A percentile compares a stretch with the other conserved stretches of the same genome.
phyloP scores from a whole-genome alignment of 225 moss, liverwort and hornwort genomes.

The Neckera pumila region DNA sequence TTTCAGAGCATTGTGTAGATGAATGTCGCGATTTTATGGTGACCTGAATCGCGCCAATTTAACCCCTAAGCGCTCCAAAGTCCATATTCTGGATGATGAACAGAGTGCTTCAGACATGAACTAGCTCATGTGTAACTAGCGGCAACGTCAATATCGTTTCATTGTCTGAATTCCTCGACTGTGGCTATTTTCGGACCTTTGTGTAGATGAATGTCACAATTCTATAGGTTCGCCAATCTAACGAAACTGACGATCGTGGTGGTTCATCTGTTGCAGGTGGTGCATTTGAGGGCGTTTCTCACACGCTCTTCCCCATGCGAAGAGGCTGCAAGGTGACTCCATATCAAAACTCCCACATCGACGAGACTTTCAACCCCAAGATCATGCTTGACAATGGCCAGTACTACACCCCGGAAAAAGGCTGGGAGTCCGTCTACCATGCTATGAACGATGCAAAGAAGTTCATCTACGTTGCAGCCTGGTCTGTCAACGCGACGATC shows the following conservation, averaged over 20 bases:
- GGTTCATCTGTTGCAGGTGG: neutral
- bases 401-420: conserved; percentile 56
- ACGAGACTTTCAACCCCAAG: conserved; percentile 59
- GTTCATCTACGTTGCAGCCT: conserved; percentile 68
- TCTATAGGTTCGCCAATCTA: neutral
- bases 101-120: no score
- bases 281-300: conserved; percentile 50
- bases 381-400: conserved; percentile 38
- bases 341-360: conserved; percentile 75
- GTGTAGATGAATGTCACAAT: neutral
- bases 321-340: conserved; percentile 75
- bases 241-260: neutral
- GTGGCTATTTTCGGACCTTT: neutral
- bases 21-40: no score
- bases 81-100: no score
- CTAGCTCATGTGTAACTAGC: neutral
- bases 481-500: conserved; percentile 62
- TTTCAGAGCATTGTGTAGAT: neutral
- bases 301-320: conserved; percentile 63
- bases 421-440: conserved; percentile 57
- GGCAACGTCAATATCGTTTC: neutral
- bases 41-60: no score
- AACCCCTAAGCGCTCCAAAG: no score
- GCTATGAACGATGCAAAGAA: conserved; percentile 54
- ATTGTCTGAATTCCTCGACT: neutral